These are phyloP conservation scores for Rehmannia glutinosa DNA, from an alignment of 257 asterid species.

Conservation along the genomic window DNA sequence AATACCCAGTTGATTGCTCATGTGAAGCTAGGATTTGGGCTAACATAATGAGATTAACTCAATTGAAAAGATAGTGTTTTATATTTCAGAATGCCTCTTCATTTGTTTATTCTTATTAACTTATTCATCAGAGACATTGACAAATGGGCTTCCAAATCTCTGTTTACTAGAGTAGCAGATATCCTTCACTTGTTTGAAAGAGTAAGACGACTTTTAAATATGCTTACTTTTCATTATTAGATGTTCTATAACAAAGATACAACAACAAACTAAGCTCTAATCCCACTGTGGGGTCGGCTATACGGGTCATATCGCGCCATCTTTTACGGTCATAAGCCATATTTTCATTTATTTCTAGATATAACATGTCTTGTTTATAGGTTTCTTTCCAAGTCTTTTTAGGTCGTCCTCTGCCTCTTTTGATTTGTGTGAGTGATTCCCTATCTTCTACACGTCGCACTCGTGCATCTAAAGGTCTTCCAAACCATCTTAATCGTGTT, in stretches of 20 bases:
- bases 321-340: too few relatives aligned
- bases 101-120: neutral
- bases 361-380: too few relatives aligned
- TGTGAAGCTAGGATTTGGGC: neutral
- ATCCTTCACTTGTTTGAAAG: neutral
- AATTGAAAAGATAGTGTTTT: neutral
- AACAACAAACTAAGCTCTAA: too few relatives aligned
- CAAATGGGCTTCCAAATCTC: neutral
- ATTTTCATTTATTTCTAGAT: too few relatives aligned
- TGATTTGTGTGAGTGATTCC: too few relatives aligned
- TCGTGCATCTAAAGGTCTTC: too few relatives aligned
- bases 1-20: neutral
- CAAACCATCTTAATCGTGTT: too few relatives aligned
- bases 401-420: too few relatives aligned
- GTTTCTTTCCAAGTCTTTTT: too few relatives aligned
- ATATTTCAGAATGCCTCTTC: neutral
- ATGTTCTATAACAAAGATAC: neutral
- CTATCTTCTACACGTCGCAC: too few relatives aligned
- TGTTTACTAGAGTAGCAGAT: neutral
- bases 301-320: too few relatives aligned
- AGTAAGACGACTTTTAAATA: neutral
- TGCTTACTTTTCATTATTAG: neutral
- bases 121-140: neutral
- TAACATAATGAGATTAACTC: neutral
- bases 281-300: too few relatives aligned